These are phyloP conservation scores for Geotrichum siamense DNA, from an alignment of 1,139 yeast species.

Conservation along the genomic window DNA sequence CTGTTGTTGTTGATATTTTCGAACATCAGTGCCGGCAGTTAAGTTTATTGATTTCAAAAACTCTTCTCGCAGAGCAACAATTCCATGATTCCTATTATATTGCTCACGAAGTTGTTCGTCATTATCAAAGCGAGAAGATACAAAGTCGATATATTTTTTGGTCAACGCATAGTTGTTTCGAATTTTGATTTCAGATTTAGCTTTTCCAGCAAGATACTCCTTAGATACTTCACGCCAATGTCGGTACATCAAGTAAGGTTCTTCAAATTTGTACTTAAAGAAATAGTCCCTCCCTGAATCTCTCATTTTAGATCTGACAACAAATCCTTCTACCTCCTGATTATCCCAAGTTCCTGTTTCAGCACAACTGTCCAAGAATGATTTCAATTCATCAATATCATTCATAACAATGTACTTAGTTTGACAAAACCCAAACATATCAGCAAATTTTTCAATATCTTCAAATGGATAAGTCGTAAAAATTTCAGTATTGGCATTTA, in stretches of 20 bases:
- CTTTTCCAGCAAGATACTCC: constrained; percentile 43
- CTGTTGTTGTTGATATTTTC: constrained; percentile 18
- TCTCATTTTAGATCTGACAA: constrained; percentile 51
- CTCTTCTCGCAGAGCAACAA: constrained; percentile 59
- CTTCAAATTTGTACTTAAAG: constrained; percentile 91
- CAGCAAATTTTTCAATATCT: constrained; percentile 54
- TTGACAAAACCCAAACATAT: constrained; percentile 61
- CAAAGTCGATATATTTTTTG: constrained; percentile 61
- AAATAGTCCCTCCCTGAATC: constrained; percentile 46
- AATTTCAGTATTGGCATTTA: constrained; percentile 58
- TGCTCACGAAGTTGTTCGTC: constrained; percentile 39
- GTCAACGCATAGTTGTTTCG: constrained; percentile 54
- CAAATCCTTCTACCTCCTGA: constrained; percentile 88
- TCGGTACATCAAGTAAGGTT: constrained; percentile 86
- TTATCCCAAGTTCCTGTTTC: constrained; percentile 65
- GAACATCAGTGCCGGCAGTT: constrained; percentile 42
- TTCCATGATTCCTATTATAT: constrained; percentile 58
- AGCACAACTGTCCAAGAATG: constrained; percentile 50
- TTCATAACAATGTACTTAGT: constrained; percentile 43
- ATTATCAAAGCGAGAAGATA: constrained; percentile 44
- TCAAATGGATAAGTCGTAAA: constrained; percentile 62
- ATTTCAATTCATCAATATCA: constrained; percentile 40
- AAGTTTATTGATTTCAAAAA: constrained; percentile 47
- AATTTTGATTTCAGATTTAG: constrained; percentile 42
- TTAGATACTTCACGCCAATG: constrained; percentile 86